phyloP scores from a whole-genome alignment of 768 basidiomycete species.

The Rhizopogon vesiculosus region DNA sequence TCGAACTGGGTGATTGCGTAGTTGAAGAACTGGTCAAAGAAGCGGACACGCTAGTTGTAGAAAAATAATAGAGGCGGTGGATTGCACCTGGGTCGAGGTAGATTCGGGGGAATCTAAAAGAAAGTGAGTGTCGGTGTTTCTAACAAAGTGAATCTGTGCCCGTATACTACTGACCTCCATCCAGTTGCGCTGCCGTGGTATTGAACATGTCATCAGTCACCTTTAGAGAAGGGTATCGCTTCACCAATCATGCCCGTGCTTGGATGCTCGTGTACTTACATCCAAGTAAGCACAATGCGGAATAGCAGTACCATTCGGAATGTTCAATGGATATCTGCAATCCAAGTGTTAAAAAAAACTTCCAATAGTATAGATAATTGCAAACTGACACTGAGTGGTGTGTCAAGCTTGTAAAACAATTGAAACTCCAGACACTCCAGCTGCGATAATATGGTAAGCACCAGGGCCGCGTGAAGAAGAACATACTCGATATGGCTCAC shows the following conservation, averaged over 20 bases:
- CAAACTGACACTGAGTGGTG: conserved; percentile 14
- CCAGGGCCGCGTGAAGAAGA: too few species aligned
- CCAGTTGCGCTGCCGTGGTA: conserved; percentile 31
- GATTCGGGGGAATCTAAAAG: conserved; percentile 38
- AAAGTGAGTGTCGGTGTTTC: background rate
- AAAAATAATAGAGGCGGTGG: conserved; percentile 12
- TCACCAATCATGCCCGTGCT: too few species aligned
- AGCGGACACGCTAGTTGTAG: conserved; percentile 12
- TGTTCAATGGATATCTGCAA: conserved; percentile 38
- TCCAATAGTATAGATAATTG: background rate
- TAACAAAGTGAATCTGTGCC: background rate
- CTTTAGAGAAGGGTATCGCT: conserved; percentile 3
- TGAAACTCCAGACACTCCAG: conserved; percentile 46
- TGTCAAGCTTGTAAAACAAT: conserved; percentile 37
- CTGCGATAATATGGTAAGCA: conserved; percentile 20
- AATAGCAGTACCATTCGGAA: conserved; percentile 46
- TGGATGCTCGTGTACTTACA: conserved; percentile 22
- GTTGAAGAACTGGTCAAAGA: conserved; percentile 7
- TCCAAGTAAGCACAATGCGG: conserved; percentile 63
- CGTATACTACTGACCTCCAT: conserved; percentile 15
- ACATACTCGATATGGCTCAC: conserved; percentile 16
- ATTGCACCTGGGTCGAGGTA: conserved; percentile 29
- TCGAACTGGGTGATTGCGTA: background rate
- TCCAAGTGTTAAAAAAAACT: background rate
- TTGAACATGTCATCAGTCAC: conserved; percentile 33